Percentiles rank a stretch among this genome's conserved stretches.
phyloP scores from a whole-genome alignment of 1,284 basidiomycete genomes.

The Taiwanofungus camphoratus region DNA sequence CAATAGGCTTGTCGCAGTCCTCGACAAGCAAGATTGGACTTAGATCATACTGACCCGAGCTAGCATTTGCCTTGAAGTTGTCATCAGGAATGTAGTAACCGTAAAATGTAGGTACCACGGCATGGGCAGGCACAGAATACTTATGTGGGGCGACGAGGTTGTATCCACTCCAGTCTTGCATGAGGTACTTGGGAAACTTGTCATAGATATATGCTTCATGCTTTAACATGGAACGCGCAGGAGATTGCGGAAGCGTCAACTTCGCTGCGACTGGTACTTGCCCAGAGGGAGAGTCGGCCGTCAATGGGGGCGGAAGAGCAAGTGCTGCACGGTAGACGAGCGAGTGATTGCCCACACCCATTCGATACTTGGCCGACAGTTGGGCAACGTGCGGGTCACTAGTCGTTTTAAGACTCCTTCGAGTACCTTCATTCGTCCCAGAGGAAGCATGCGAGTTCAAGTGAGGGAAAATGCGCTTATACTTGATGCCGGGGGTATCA shows the following conservation, averaged over 20 bases:
- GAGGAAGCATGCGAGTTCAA: constrained; percentile 1
- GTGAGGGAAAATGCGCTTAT: constrained; percentile 23
- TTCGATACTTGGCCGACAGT: constrained; percentile 18
- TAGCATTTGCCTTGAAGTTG: constrained; percentile 4
- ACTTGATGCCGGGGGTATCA: constrained; percentile 9
- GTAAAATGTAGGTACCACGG: constrained; percentile 48
- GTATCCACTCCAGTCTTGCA: constrained; percentile 42
- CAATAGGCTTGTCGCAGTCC: constrained; percentile 37
- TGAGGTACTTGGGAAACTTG: constrained; percentile 36
- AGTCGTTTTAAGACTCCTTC: background rate
- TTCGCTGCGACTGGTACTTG: constrained; percentile 30
- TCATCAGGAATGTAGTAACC: constrained; percentile 40
- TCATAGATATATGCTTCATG: constrained; percentile 41
- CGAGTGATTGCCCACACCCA: constrained; percentile 31
- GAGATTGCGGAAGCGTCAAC: constrained; percentile 13
- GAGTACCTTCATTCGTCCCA: background rate
- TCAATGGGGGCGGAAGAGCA: constrained; percentile 23
- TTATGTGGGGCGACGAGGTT: constrained; percentile 34
- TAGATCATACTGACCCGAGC: background rate
- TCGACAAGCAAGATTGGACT: constrained; percentile 45
- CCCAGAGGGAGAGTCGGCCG: constrained; percentile 15
- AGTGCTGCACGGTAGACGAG: constrained; percentile 26
- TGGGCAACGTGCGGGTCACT: constrained; percentile 11
- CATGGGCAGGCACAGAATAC: constrained; percentile 37
- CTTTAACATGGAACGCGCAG: constrained; percentile 22